Base-by-base conservation (phyloP, 352 stramenopile genomes). In the Phytopythium ostracodes region DNA sequence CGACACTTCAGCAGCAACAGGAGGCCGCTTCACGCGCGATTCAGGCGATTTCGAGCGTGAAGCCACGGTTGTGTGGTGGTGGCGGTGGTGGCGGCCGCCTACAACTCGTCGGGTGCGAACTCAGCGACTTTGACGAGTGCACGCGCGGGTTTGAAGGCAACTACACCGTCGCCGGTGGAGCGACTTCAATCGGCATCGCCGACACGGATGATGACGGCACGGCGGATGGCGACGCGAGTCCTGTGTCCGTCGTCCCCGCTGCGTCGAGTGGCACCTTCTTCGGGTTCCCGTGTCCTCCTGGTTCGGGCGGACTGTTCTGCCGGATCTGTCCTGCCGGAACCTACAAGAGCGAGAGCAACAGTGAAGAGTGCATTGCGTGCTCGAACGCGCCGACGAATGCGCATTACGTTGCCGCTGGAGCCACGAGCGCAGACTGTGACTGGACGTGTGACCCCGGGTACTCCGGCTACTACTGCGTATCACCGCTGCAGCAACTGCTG, bases 261-360 rank as follows among this genome's bases (percentile, higher is more conserved):
- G 82, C 66, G 11, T 63, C 75, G 2, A 88, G 75, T 54, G 84
- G 84, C 1, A 79, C 81, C 24, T 93, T 91, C 54, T 89, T 90
- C 56, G 82, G 84, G 0, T 93, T 93, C 43, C 84, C 84, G n/a
- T 93, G 84, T 43, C 74, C 81, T 24, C 84, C 84, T 35, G 84
- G 84, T 6, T 89, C 79, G 14, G 84, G 84, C 11, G 84, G 84
- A 22, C 64, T 93, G 0, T 89, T 93, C 51, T 93, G 84, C 47
- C 75, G 84, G 1, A 54, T 83, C 11, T 93, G 84, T 40, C 47
- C 57, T 0, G 70, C 84, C 0, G 84, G 84, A 1, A 86, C 75
- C 31, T 93, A 81, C 64, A 93, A 93, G 42, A 81, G 80, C 18
- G 84, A 91, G 56, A 88, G 80, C 58, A 91, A 89, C 58, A 93